Base-by-base conservation (phyloP, 768 basidiomycete species). In the Podaxis sp. region DNA sequence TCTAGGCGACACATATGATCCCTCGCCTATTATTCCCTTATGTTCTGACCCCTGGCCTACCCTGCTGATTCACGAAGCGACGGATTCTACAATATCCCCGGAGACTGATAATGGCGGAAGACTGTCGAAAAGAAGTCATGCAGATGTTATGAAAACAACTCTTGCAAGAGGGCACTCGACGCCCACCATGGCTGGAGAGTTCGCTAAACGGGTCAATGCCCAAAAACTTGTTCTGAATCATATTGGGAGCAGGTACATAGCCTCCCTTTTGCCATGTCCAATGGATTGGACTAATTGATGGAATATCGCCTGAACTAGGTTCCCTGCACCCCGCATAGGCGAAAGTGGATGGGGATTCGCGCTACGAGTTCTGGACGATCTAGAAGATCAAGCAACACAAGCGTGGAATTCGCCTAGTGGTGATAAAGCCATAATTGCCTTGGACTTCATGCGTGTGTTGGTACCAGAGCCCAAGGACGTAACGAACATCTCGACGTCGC, bases 31-130 rank as follows among this genome's bases (percentile, higher is more conserved):
- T 55, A 73, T 82, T n/a, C 84, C 85, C 10, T 80, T 91, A 24
- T 84, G 83, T 71, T 67, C 67, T 50, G 70, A 74, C 28, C 78
- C 84, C 51, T 70, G 81, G 3, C 80, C 83, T 24, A 84, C 87
- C 30, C 78, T 95, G n/a, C 80, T 95, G 20, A 78, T 95, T n/a
- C 94, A 95, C 72, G 93, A 95, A 74, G 86, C 88, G 1, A 93
- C 91, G 2, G 92, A 95, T 69, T 86, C 88, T 0, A 82, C 81
- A 66, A 84, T 95, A 40, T 87, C 89, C 0, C 69, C 63, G 2
- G 67, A 77, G 53, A 80, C 89, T 59, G 87, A 87, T 70, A 74
- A 77, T 8, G 50, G 58, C 17, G 75, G 73, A 17, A 77, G 74
- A 37, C 68, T 74, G 8, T 75, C 82, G 33, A 80, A 71, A 58